Conservation (phyloP, 768 basidiomycete genomes). For the Leccinum truebloodii region DNA sequence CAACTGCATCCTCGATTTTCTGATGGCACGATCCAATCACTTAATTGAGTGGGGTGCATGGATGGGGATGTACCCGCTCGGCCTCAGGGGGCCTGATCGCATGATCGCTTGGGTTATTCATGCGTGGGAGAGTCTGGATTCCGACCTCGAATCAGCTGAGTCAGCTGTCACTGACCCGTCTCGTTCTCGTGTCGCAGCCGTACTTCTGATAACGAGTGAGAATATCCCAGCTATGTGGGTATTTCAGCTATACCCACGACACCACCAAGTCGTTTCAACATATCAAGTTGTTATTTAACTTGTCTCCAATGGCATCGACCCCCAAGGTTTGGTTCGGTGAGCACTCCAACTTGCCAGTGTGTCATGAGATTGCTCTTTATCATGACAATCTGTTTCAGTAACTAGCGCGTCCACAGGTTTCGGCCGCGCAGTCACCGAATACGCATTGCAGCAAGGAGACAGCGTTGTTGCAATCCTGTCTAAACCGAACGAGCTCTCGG, state of each 20-base stretch:
- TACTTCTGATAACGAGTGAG: background rate
- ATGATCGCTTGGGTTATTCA: too few species aligned
- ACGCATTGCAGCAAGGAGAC: constrained; percentile 39
- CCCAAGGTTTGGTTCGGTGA: constrained; percentile 29
- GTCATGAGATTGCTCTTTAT: background rate
- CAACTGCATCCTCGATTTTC: too few species aligned
- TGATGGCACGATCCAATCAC: too few species aligned
- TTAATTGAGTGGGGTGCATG: too few species aligned
- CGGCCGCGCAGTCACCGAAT: constrained; percentile 37
- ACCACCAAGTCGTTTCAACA: background rate
- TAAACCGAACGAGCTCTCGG: constrained; percentile 28
- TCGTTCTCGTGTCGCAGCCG: too few species aligned
- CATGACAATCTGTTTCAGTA: constrained; percentile 27
- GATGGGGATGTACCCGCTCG: too few species aligned
- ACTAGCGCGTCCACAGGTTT: constrained; percentile 44
- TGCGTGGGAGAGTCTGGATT: background rate
- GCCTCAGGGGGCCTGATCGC: too few species aligned
- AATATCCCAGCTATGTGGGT: background rate
- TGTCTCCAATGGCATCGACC: constrained; percentile 4
- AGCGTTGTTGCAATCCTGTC: constrained; percentile 45
- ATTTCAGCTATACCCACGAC: background rate
- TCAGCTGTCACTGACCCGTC: too few species aligned
- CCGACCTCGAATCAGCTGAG: background rate
- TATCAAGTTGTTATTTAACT: background rate
- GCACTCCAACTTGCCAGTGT: constrained; percentile 1